phyloP scores from a whole-genome alignment of 805 yeast species.

The Jamesozyma rosinii region DNA sequence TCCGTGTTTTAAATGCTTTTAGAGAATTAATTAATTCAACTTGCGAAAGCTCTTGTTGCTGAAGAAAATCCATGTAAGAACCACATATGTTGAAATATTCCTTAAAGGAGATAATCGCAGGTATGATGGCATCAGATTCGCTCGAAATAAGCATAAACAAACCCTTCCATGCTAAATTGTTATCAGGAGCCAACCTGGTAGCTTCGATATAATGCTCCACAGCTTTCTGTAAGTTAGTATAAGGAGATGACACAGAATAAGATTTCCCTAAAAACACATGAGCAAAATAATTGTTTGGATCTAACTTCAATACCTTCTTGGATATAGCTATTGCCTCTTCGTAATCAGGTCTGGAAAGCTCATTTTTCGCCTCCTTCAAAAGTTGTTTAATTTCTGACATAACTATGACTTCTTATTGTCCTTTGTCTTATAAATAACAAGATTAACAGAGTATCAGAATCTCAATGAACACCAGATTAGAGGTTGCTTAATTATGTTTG shows the following conservation, averaged over 20 bases:
- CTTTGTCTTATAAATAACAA: too few species aligned
- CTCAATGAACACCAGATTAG: too few species aligned
- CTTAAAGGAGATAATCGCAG: slow-evolving; percentile 35
- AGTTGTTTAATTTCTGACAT: slow-evolving; percentile 31
- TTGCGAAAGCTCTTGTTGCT: slow-evolving; percentile 37
- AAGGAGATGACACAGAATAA: slow-evolving; percentile 33
- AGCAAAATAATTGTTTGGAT: slow-evolving; percentile 54
- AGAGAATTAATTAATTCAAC: slow-evolving; percentile 44
- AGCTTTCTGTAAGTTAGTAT: slow-evolving; percentile 9
- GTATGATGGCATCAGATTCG: slow-evolving; percentile 25
- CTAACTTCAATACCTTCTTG: slow-evolving; percentile 46
- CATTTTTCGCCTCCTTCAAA: slow-evolving; percentile 42
- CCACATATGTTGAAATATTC: slow-evolving; percentile 38
- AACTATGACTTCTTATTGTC: too few species aligned
- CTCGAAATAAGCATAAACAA: slow-evolving; percentile 37
- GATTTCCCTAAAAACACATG: slow-evolving; percentile 66
- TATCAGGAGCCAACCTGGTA: slow-evolving; percentile 39
- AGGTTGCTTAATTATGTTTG: too few species aligned
- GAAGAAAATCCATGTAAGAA: slow-evolving; percentile 35
- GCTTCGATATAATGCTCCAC: slow-evolving; percentile 39
- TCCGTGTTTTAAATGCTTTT: slow-evolving; percentile 36
- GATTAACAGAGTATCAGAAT: too few species aligned
- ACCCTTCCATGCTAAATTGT: slow-evolving; percentile 77
- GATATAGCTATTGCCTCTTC: slow-evolving; percentile 52
- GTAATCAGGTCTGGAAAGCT: slow-evolving; percentile 48